Base-by-base conservation (phyloP, 2,329 filamentous ascomycete species). In the Emydomyces testavorans region DNA sequence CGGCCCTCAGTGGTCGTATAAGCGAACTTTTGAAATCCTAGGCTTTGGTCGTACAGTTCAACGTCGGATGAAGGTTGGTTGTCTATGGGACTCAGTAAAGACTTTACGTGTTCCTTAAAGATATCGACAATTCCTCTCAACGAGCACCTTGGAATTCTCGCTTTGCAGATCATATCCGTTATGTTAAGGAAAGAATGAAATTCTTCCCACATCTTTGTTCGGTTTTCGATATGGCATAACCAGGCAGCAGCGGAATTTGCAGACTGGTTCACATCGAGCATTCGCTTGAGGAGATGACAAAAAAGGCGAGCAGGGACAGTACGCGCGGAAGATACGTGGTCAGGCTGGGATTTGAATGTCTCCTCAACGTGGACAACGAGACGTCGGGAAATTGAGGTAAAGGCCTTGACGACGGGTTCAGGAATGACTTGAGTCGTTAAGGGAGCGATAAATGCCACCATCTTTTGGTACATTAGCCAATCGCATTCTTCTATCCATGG, bases 401-500 rank as follows among this genome's bases (percentile, higher is more conserved):
- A 76, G 1, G 89, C 88, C 58, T 89, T 85, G 50, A 95, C 73
- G 5, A 96, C 89, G 2, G 82, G 77, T 50, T 89, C 85, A 1
- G 92, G 92, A 3, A 94, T 83, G 11, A 94, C 89, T 63, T 96
- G 89, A 6, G 95, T 75, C 3, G 87, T 92, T 34, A 96, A 73
- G n/a, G 82, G 80, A 1, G 85, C 84, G 34, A 96, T 80, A 52
- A 95, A 93, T 46, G 83, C 82, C 69, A 95, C 88, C 84, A 96
- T 94, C 56, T 89, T 88, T 64, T 96, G 88, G 62, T 98, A 98
- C 69, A 95, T 85, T 28, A 90, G 76, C 68, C 92, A 93, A 64
- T 98, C 92, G 62, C 87, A 94, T 63, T 94, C 84, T 62, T 92
- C 85, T 52, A 98, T 93, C 92, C 92, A 98, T 1, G 83, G 77